Evolutionary conservation across 2,329 filamentous ascomycete species (phyloP).

Genomic region (Phaeosphaeria sp.): DNA sequence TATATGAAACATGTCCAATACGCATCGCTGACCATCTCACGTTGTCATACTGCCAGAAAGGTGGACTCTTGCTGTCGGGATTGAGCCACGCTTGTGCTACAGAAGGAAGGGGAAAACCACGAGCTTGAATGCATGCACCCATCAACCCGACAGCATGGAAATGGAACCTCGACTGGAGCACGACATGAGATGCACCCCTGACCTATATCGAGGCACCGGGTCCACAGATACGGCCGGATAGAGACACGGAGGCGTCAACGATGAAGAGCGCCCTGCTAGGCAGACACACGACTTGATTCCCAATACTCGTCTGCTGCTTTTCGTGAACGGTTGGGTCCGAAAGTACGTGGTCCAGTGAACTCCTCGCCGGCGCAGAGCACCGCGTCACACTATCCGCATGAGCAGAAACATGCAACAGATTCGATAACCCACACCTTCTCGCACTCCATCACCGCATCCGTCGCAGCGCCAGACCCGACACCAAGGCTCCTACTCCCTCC

Average conservation of each 20-base stretch:
- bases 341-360: background rate
- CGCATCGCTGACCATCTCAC: slow-evolving; percentile 18
- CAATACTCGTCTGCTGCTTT: background rate
- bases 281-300: slow-evolving; percentile 1
- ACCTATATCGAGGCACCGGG: slow-evolving; percentile 18
- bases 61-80: slow-evolving; percentile 22
- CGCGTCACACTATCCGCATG: background rate
- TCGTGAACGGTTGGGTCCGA: background rate
- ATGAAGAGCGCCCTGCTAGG: slow-evolving; percentile 2
- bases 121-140: slow-evolving; percentile 17
- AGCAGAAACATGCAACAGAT: background rate
- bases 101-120: slow-evolving; percentile 19
- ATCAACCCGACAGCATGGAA: slow-evolving; percentile 22
- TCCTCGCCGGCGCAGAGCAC: too few species aligned
- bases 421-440: background rate
- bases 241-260: background rate
- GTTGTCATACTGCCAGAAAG: slow-evolving; percentile 11
- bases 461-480: slow-evolving; percentile 2
- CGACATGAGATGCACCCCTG: slow-evolving; percentile 15
- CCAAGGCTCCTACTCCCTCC: slow-evolving; percentile 2
- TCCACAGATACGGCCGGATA: background rate
- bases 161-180: slow-evolving; percentile 9
- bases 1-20: slow-evolving; percentile 22
- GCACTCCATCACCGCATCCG: background rate
- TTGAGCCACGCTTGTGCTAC: slow-evolving; percentile 32